Conservation (phyloP, 139 green algal species). For the Pedinophyceae sp. region DNA sequence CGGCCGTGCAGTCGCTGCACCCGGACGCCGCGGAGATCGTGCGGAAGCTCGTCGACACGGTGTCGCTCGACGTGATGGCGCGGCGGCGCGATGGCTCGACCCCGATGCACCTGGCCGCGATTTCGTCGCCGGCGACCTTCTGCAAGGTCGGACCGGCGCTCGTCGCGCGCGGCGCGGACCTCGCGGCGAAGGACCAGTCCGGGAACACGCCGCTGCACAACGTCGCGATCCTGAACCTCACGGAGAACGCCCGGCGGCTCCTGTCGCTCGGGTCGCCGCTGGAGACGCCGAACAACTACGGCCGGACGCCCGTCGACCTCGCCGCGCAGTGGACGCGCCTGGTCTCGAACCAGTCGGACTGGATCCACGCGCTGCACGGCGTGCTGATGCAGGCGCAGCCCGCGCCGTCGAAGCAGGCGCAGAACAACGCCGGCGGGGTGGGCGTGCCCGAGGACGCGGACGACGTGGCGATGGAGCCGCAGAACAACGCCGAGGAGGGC, state of each 20-base stretch:
- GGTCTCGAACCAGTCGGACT: background rate
- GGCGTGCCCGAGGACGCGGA: background rate
- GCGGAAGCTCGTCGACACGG: background rate
- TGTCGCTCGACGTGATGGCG: background rate
- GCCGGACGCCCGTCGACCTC: background rate
- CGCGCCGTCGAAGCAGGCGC: background rate
- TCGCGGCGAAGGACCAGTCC: background rate
- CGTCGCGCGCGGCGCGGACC: background rate
- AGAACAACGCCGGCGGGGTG: background rate
- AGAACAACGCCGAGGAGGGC: background rate
- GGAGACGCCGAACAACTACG: background rate
- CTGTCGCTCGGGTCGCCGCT: background rate
- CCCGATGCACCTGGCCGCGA: background rate
- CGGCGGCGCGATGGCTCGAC: background rate
- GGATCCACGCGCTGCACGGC: background rate
- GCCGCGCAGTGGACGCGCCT: background rate
- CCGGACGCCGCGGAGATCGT: background rate
- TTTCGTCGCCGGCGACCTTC: background rate
- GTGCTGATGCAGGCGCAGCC: background rate
- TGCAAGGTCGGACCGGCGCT: background rate
- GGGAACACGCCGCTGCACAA: background rate
- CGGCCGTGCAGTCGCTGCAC: background rate
- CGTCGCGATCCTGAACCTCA: background rate
- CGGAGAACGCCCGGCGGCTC: background rate
- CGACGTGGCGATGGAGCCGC: background rate